phyloP scores from a whole-genome alignment of 306 rosid species.

The Lablab purpureus region DNA sequence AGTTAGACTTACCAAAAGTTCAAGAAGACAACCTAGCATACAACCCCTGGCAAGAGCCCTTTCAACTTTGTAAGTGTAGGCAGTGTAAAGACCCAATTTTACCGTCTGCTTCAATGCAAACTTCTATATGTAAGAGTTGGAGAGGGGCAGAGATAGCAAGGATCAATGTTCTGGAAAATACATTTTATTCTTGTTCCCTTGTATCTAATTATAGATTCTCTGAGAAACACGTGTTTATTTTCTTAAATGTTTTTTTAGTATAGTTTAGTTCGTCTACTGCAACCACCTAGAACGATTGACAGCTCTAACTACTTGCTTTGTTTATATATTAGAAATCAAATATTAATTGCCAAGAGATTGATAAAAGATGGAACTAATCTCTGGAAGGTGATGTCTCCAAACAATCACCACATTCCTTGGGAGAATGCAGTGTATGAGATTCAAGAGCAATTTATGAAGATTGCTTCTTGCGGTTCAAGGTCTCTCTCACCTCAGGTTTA shows the following conservation, averaged over 20 bases:
- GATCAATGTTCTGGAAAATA: constrained; percentile 21
- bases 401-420: constrained; percentile 73
- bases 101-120: background rate
- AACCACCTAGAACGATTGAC: constrained; percentile 32
- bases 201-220: constrained; percentile 27
- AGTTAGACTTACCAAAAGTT: background rate
- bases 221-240: constrained; percentile 20
- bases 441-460: constrained; percentile 82
- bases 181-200: constrained; percentile 1
- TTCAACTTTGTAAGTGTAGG: background rate
- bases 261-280: constrained; percentile 30
- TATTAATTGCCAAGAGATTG: constrained; percentile 71
- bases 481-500: constrained; percentile 81
- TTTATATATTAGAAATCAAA: constrained; percentile 72
- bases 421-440: constrained; percentile 69
- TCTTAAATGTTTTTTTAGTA: constrained; percentile 27
- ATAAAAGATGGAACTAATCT: constrained; percentile 81
- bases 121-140: background rate
- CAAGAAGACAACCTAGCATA: background rate
- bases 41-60: background rate
- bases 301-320: constrained; percentile 24
- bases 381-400: constrained; percentile 82
- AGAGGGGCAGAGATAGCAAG: background rate
- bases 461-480: constrained; percentile 76
- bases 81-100: background rate